Evolutionary conservation across 2,329 filamentous ascomycete species (phyloP).

Genomic region (Fusarium acutatum): DNA sequence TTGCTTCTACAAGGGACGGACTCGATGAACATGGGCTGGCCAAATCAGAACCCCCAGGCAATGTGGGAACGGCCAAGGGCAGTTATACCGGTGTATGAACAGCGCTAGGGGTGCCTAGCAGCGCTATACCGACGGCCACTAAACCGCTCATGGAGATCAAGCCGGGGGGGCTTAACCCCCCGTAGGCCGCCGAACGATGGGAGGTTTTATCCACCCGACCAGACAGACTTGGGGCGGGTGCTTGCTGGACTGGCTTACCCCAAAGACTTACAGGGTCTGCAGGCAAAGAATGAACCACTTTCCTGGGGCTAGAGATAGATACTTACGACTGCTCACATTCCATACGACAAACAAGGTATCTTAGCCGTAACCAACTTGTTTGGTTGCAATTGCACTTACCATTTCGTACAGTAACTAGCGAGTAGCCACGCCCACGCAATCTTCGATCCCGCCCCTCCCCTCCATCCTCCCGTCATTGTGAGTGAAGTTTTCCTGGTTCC

Average conservation of each 20-base stretch:
- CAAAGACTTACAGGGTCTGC: slow-evolving; percentile 8
- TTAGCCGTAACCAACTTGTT: slow-evolving; percentile 1
- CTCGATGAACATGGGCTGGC: slow-evolving; percentile 17
- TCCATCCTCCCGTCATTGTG: slow-evolving; percentile 5
- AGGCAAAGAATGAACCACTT: slow-evolving; percentile 6
- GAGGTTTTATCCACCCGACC: slow-evolving; percentile 13
- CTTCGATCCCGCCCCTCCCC: slow-evolving; percentile 38
- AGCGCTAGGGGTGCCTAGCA: slow-evolving; percentile 27
- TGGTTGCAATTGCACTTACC: slow-evolving; percentile 5
- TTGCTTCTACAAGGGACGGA: not conserved
- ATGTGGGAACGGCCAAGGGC: slow-evolving; percentile 31
- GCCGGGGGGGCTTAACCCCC: slow-evolving; percentile 24
- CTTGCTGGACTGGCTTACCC: slow-evolving; percentile 22
- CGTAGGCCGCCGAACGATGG: slow-evolving; percentile 13
- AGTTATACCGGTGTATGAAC: slow-evolving; percentile 22
- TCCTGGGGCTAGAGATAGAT: slow-evolving; percentile 23
- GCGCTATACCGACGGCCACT: slow-evolving; percentile 31
- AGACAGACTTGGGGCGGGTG: not conserved
- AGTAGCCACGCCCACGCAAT: slow-evolving; percentile 17
- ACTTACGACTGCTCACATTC: slow-evolving; percentile 7
- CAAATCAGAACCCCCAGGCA: slow-evolving; percentile 22
- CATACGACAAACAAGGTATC: slow-evolving; percentile 7
- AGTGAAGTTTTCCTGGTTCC: slow-evolving; percentile 6
- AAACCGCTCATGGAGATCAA: slow-evolving; percentile 24
- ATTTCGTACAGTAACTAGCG: slow-evolving; percentile 18